Evolutionary conservation across 768 basidiomycete genomes (phyloP).

Genomic region (Phanerochaete sordida): DNA sequence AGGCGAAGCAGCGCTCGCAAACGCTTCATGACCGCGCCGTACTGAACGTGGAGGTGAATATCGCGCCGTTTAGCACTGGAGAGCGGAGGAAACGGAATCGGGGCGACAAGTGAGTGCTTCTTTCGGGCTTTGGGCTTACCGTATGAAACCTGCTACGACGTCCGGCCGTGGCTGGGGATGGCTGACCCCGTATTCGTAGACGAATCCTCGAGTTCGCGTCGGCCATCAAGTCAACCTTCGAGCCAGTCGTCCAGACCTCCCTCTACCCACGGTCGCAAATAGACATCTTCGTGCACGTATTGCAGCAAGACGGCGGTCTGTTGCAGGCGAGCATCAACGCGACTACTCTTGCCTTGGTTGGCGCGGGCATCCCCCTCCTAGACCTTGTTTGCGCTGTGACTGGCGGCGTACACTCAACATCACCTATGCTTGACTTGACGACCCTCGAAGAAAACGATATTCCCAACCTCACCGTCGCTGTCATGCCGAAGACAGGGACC

Average conservation of each 20-base stretch:
- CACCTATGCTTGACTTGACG: conserved; percentile 84
- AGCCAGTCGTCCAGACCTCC: conserved; percentile 86
- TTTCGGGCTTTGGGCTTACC: neutral
- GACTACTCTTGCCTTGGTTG: conserved; percentile 87
- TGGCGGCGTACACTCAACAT: conserved; percentile 77
- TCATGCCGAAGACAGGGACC: conserved; percentile 82
- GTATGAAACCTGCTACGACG: neutral
- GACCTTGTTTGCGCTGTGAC: conserved; percentile 92
- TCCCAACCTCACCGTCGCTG: conserved; percentile 84
- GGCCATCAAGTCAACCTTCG: conserved; percentile 90
- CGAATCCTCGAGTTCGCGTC: conserved; percentile 85
- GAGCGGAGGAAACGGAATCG: conserved; percentile 72
- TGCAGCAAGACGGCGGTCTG: conserved; percentile 92
- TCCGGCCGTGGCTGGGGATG: neutral
- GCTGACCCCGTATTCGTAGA: conserved; percentile 37
- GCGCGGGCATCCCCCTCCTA: conserved; percentile 84
- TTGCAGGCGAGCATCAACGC: conserved; percentile 82
- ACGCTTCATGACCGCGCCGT: conserved; percentile 85
- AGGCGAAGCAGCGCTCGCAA: conserved; percentile 77
- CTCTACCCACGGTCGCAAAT: conserved; percentile 93
- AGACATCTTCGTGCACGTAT: conserved; percentile 88
- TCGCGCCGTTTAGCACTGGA: conserved; percentile 84
- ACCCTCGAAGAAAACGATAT: conserved; percentile 87
- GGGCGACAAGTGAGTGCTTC: conserved; percentile 77
- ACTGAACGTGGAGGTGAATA: conserved; percentile 84